A percentile compares a stretch with the other conserved stretches of the same genome.
These are phyloP conservation scores for Pascua sp. DNA, from an alignment of 1,284 basidiomycete species.

Conservation along the genomic window DNA sequence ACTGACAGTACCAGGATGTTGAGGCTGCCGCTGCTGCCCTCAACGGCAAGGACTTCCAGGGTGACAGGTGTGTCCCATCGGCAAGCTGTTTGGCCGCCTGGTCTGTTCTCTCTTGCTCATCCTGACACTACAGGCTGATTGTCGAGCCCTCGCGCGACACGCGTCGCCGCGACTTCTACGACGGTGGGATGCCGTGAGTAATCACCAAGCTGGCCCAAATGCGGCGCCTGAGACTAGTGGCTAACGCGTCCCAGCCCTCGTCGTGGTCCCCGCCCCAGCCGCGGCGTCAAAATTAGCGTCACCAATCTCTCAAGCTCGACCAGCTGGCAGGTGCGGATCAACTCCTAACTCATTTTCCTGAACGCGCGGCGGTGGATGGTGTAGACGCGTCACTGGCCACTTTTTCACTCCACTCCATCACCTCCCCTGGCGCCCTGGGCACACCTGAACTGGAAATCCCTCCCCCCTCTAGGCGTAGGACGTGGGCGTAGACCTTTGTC, in stretches of 20 bases:
- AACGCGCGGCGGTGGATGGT: neutral
- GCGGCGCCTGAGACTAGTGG: too few species aligned
- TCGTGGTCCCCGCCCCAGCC: slow-evolving; percentile 40
- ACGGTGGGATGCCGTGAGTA: slow-evolving; percentile 53
- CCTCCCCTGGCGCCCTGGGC: too few species aligned
- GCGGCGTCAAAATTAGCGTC: slow-evolving; percentile 74
- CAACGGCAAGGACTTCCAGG: slow-evolving; percentile 83
- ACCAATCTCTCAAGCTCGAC: slow-evolving; percentile 84
- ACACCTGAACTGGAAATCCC: too few species aligned
- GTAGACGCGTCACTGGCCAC: neutral
- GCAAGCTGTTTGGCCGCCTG: neutral
- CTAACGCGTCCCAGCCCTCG: slow-evolving; percentile 18
- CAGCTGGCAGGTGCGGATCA: slow-evolving; percentile 84
- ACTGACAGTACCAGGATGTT: slow-evolving; percentile 62
- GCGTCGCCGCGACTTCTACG: slow-evolving; percentile 71
- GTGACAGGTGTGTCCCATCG: slow-evolving; percentile 61
- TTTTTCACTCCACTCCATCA: too few species aligned
- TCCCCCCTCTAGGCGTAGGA: too few species aligned
- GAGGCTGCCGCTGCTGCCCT: slow-evolving; percentile 83
- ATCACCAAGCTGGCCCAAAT: too few species aligned
- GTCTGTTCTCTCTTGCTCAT: neutral
- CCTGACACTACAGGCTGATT: slow-evolving; percentile 61
- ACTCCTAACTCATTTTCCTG: slow-evolving; percentile 5
- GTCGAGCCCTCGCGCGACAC: slow-evolving; percentile 88
- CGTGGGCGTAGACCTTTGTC: too few species aligned